A percentile compares a stretch with the other conserved stretches of the same genome.
Evolutionary conservation across 257 asterid genomes (phyloP).

Genomic region (Nicotiana paniculata): DNA sequence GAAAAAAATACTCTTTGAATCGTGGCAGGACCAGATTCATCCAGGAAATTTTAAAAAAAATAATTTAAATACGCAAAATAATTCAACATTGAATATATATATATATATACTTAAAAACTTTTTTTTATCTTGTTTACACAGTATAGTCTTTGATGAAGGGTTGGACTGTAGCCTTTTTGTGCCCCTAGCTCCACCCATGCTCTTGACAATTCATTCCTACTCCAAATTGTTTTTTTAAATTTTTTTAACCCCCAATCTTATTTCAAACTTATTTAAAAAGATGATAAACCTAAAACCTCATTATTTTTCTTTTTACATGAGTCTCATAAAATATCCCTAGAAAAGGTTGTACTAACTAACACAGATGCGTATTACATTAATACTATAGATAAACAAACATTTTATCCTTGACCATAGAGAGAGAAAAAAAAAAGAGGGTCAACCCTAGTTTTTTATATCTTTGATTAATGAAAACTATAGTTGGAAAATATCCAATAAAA

Average conservation of each 20-base stretch:
- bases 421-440: neutral
- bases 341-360: neutral
- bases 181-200: too few relatives aligned
- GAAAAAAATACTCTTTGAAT: neutral
- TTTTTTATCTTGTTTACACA: too few relatives aligned
- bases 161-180: too few relatives aligned
- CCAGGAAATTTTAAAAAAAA: too few relatives aligned
- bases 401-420: neutral
- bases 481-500: constrained; percentile 18
- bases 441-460: neutral
- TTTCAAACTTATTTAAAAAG: neutral
- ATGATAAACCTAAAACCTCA: neutral
- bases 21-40: too few relatives aligned
- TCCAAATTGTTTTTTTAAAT: neutral
- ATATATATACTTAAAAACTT: too few relatives aligned
- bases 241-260: neutral
- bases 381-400: neutral
- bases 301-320: neutral
- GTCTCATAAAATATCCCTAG: neutral
- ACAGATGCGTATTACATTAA: neutral
- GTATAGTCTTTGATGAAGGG: too few relatives aligned
- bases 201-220: neutral
- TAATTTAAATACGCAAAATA: too few relatives aligned
- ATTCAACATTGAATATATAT: too few relatives aligned
- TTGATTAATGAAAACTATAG: constrained; percentile 4